phyloP scores from a whole-genome alignment of 1,284 basidiomycete genomes.

The Clitocybe nebularis region DNA sequence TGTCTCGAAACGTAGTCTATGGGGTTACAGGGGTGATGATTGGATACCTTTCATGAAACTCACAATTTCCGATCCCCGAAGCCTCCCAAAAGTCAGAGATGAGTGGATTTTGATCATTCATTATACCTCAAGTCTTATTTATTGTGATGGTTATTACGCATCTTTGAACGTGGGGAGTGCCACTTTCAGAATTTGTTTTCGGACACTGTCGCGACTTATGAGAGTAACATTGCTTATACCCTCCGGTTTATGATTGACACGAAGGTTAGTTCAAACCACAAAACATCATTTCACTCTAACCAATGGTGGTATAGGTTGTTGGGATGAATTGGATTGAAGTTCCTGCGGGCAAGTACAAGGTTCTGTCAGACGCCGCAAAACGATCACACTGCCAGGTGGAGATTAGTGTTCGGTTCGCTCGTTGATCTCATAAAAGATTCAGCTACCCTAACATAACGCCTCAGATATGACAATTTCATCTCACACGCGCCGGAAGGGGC shows the following conservation, averaged over 20 bases:
- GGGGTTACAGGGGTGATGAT: constrained; percentile 86
- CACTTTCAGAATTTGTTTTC: constrained; percentile 68
- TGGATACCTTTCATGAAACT: constrained; percentile 81
- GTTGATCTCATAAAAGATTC: not conserved
- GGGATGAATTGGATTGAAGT: constrained; percentile 98
- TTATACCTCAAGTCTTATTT: constrained; percentile 21
- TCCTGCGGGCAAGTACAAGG: constrained; percentile 73
- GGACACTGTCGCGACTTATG: constrained; percentile 65
- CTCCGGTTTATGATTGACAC: constrained; percentile 97
- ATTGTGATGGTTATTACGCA: constrained; percentile 49
- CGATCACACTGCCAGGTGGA: constrained; percentile 87
- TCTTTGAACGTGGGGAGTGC: constrained; percentile 85
- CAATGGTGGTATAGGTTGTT: constrained; percentile 58
- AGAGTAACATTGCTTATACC: constrained; percentile 88
- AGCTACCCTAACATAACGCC: constrained; percentile 7
- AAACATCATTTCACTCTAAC: constrained; percentile 1
- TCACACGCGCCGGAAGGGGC: constrained; percentile 87
- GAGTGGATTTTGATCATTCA: constrained; percentile 37
- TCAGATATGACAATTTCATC: constrained; percentile 77
- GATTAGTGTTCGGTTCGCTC: constrained; percentile 63
- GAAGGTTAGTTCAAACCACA: constrained; percentile 47
- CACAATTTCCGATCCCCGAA: constrained; percentile 67
- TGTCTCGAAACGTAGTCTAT: constrained; percentile 70
- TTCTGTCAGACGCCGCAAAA: constrained; percentile 54
- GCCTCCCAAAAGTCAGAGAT: constrained; percentile 87